Evolutionary conservation across 1,284 basidiomycete species (phyloP), one percentile per base, ranked within the genome.

Genomic region (Rhodotorula sp.): DNA sequence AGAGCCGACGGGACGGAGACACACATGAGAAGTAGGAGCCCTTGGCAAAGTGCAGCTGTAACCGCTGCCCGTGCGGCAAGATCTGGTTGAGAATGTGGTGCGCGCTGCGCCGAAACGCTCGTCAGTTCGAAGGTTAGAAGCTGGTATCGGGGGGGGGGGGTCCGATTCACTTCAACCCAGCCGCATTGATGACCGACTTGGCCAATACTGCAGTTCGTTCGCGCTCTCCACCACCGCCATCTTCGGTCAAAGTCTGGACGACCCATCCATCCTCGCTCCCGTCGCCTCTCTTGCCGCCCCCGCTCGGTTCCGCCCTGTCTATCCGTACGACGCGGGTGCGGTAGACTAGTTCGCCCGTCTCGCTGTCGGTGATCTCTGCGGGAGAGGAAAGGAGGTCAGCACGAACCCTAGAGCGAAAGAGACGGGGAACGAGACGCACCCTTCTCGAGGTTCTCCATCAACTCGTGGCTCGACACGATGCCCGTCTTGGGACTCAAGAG

Each of bases 291-390:
- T 71, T 69, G 51, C 68, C 51, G 69, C 78, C 64, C 48, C 67
- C 54, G 67, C 64, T 62, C 69, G 74, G 44, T 75, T 79, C 80
- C 63, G 81, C 52, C 75, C 75, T n/a, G 86, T 97, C 94, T 20
- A 99, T 85, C 37, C 95, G 86, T n/a, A 96, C 92, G 28, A 93
- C 92, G 30, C 84, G 84, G 0, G 94, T 96, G 5, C 88, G 88
- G 76, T 88, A 89, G 0, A 89, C 91, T 16, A 96, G 81, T 65
- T 91, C 86, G 16, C 90, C 90, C 37, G 81, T 84, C 56, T 87
- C 89, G 7, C 87, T 85, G 13, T 91, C 87, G 15, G 81, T 80
- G 62, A 97, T 87, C 62, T 94, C 91, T 73, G 55, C 46, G n/a
- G 10, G 7, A 2, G 24, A 8, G 4, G 26, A 26, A 31, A 24